Evolutionary conservation across 2,329 filamentous ascomycete species (phyloP).

Genomic region (Aspergillus unguis): DNA sequence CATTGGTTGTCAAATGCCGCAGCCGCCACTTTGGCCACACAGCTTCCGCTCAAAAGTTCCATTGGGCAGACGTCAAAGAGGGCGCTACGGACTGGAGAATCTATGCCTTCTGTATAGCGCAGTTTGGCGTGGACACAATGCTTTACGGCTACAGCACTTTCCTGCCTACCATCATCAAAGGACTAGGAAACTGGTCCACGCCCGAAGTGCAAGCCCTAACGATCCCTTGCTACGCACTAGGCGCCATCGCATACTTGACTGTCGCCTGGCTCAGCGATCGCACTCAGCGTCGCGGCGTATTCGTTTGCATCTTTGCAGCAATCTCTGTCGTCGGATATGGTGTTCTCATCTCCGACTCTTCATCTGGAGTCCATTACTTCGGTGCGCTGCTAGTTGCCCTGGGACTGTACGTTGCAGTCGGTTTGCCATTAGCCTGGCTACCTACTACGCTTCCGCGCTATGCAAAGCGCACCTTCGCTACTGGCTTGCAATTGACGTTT

Average conservation of each 20-base stretch:
- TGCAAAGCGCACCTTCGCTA: constrained; percentile 70
- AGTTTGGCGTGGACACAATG: constrained; percentile 73
- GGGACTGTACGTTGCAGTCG: constrained; percentile 63
- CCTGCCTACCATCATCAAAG: constrained; percentile 72
- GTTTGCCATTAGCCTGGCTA: constrained; percentile 56
- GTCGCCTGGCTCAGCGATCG: constrained; percentile 66
- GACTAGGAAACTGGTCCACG: constrained; percentile 60
- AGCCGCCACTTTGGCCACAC: constrained; percentile 50
- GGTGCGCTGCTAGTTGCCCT: constrained; percentile 73
- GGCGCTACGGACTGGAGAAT: constrained; percentile 74
- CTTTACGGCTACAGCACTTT: constrained; percentile 77
- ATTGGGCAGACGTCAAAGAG: constrained; percentile 61
- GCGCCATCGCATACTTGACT: constrained; percentile 65
- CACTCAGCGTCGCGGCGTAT: constrained; percentile 63
- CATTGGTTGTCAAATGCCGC: constrained; percentile 53
- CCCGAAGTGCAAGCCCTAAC: constrained; percentile 72
- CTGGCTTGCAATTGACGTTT: constrained; percentile 66
- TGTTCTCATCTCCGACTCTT: constrained; percentile 60
- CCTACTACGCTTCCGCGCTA: constrained; percentile 69
- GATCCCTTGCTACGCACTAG: constrained; percentile 72
- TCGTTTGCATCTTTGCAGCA: constrained; percentile 59
- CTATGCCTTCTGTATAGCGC: constrained; percentile 64
- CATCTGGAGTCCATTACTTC: constrained; percentile 66
- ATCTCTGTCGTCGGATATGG: constrained; percentile 68
- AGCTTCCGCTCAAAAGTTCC: constrained; percentile 51